Percentiles rank a stretch among this genome's conserved stretches.
Conservation (phyloP, 306 rosid genomes). For the Crotalaria pallida region DNA sequence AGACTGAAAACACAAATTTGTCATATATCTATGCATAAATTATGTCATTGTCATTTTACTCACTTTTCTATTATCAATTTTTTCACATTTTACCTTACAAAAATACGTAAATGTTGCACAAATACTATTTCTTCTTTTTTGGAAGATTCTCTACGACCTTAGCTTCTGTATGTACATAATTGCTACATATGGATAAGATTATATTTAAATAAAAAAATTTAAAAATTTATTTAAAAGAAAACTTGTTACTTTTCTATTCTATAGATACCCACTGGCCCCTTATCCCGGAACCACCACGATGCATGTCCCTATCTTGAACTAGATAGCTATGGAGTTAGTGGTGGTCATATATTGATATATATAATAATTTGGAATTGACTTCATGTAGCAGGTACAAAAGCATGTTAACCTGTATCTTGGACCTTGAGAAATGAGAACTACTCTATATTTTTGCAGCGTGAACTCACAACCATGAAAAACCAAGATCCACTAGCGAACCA, state of each 20-base stretch:
- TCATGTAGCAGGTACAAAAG: background rate
- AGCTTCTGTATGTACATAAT: too few species aligned
- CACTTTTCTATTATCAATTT: background rate
- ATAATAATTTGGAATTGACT: too few species aligned
- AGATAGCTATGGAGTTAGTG: background rate
- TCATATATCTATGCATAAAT: too few species aligned
- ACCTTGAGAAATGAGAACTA: conserved; percentile 1
- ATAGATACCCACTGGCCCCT: too few species aligned
- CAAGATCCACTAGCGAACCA: conserved; percentile 12
- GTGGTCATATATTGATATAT: background rate
- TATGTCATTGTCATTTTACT: background rate
- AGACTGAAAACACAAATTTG: too few species aligned
- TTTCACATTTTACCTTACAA: background rate
- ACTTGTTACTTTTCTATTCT: too few species aligned
- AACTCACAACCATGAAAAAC: conserved; percentile 5
- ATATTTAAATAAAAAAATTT: too few species aligned
- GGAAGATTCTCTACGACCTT: too few species aligned
- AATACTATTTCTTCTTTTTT: too few species aligned
- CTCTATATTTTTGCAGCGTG: background rate
- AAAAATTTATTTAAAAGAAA: too few species aligned
- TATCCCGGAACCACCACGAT: background rate
- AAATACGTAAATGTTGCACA: background rate
- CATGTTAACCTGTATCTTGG: background rate
- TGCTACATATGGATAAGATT: too few species aligned
- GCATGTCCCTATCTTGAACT: background rate